These are phyloP conservation scores for Flaveria sonorensis DNA, from an alignment of 129 eudicot species.

Conservation along the genomic window DNA sequence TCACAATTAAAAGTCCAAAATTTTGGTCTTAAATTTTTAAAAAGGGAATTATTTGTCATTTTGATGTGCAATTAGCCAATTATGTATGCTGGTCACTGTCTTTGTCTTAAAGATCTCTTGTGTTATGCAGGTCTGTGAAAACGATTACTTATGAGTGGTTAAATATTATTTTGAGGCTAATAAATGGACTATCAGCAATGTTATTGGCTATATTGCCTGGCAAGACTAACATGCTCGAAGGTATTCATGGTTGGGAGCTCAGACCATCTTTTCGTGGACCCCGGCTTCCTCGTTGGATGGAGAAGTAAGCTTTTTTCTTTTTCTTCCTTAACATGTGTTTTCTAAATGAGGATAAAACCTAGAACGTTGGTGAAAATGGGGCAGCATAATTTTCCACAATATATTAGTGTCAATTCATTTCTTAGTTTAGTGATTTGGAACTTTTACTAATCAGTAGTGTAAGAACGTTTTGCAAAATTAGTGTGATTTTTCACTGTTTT, in stretches of 20 bases:
- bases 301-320: conserved; percentile 61
- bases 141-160: conserved; percentile 83
- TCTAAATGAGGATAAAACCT: not conserved
- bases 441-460: not conserved
- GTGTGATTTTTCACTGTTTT: not conserved
- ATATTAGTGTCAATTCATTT: not conserved
- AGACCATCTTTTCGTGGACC: conserved; percentile 97
- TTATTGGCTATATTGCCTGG: conserved; percentile 87
- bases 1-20: not conserved
- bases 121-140: conserved; percentile 77
- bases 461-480: not conserved
- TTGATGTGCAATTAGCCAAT: conserved; percentile 8
- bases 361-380: not conserved
- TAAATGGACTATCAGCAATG: conserved; percentile 89
- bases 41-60: not conserved
- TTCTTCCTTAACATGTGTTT: not conserved
- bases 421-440: not conserved
- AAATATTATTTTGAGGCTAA: conserved; percentile 71
- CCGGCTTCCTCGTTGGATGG: conserved; percentile 99
- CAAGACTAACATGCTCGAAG: conserved; percentile 87
- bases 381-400: not conserved
- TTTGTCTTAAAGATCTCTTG: conserved; percentile 15
- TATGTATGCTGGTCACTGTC: conserved; percentile 1
- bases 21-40: not conserved
- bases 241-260: conserved; percentile 98